These are phyloP conservation scores for Claviceps sorghi DNA, from an alignment of 2,329 filamentous ascomycete genomes.

Conservation along the genomic window DNA sequence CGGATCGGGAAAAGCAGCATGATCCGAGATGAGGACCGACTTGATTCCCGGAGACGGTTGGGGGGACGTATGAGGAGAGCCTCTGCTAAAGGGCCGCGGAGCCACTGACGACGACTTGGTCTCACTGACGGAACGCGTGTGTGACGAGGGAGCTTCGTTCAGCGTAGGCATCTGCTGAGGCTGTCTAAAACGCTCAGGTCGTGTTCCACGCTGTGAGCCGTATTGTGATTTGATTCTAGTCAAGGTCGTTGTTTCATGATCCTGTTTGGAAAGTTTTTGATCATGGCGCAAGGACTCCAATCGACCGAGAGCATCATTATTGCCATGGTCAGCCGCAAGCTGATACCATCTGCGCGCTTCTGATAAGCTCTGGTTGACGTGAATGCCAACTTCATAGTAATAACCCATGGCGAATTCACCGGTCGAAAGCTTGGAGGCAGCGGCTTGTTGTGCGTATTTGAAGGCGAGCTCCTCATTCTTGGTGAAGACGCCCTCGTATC, in stretches of 20 bases:
- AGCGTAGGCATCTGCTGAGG: slow-evolving; percentile 34
- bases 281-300: slow-evolving; percentile 74
- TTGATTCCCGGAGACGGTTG: slow-evolving; percentile 27
- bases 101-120: slow-evolving; percentile 8
- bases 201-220: slow-evolving; percentile 49
- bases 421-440: slow-evolving; percentile 65
- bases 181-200: slow-evolving; percentile 45
- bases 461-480: slow-evolving; percentile 95
- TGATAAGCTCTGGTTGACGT: slow-evolving; percentile 66
- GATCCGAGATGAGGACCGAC: slow-evolving; percentile 24
- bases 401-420: slow-evolving; percentile 96
- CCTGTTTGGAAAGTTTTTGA: slow-evolving; percentile 72
- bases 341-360: slow-evolving; percentile 84
- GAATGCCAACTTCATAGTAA: slow-evolving; percentile 93
- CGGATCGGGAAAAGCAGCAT: slow-evolving; percentile 32
- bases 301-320: slow-evolving; percentile 70
- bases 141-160: slow-evolving; percentile 23
- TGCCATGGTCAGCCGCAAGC: slow-evolving; percentile 76
- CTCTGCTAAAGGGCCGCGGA: slow-evolving; percentile 2
- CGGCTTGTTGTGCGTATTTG: slow-evolving; percentile 77
- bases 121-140: slow-evolving; percentile 14
- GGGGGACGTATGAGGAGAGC: slow-evolving; percentile 22
- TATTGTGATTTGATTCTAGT: slow-evolving; percentile 73
- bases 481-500: slow-evolving; percentile 78
- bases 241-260: slow-evolving; percentile 86